Base-by-base conservation (phyloP, 164 flowering plant genomes). In the Aristolochia contorta region DNA sequence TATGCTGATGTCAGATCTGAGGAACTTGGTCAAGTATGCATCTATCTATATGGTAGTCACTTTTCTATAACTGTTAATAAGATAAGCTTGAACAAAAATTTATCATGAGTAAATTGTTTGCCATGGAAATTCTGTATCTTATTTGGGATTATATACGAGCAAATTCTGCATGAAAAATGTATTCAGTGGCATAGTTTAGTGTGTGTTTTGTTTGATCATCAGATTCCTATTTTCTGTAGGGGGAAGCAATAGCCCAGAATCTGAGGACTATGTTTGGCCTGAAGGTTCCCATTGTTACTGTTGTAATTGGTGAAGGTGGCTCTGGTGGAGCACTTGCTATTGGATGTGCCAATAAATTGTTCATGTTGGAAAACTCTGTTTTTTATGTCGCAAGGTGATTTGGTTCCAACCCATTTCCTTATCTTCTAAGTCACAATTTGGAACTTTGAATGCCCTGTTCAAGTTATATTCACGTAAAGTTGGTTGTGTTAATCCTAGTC, bases 281-380 rank as follows among this genome's bases (percentile, higher is more conserved):
- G 25, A 71, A 71, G 56, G 74, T 74, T 51, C 77, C 77, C 23
- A 65, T 70, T 15, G 59, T 74, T 47, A 33, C 69, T 22, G 68
- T 74, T 45, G 74, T 70, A 19, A 74, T 64, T 55, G 77, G 74
- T 32, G 77, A 74, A 63, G 77, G 74, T 61, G 77, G 77, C 22
- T 74, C 77, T 50, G 77, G 77, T 64, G 77, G 77, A 21, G 77
- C 77, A 57, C 74, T 74, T 61, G 77, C 77, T 37, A 74, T 74
- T 60, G 77, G 64, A 15, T 74, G 77, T 65, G 71, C 74, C 57
- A 74, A 74, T 56, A 70, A 70, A 58, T 47, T 74, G 67, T 62
- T 67, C 15, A 74, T 74, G 74, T 22, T 71, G 30, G 72, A 74
- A 57, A 74, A 70, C 59, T 57, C 74, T 45, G 74, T 65, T 19